Percentiles rank a stretch among this genome's conserved stretches.
These are phyloP conservation scores for Microdochium nivale DNA, from an alignment of 2,329 filamentous ascomycete species.

Conservation along the genomic window DNA sequence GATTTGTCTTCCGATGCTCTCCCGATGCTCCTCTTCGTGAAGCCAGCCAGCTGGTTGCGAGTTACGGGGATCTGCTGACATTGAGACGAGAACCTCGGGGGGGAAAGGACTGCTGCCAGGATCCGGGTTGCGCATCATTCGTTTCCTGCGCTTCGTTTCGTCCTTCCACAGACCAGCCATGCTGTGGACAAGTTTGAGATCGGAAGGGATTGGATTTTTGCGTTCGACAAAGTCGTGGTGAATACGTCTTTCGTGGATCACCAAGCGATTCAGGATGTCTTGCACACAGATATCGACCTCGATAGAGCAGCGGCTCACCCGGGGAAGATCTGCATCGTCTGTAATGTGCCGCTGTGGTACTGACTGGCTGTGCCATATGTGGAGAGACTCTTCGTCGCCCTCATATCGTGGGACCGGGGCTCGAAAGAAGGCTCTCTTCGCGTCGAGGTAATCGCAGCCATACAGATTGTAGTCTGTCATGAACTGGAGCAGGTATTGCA, in stretches of 20 bases:
- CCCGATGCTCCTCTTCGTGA: conserved; percentile 76
- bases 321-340: conserved; percentile 56
- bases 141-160: conserved; percentile 71
- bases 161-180: conserved; percentile 93
- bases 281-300: conserved; percentile 87
- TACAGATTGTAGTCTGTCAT: conserved; percentile 98
- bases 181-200: conserved; percentile 81
- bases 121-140: conserved; percentile 55
- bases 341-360: conserved; percentile 52
- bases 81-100: conserved; percentile 72
- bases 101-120: conserved; percentile 70
- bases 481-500: conserved; percentile 90
- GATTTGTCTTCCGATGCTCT: conserved; percentile 56
- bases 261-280: conserved; percentile 73
- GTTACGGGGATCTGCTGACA: conserved; percentile 75
- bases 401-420: conserved; percentile 63
- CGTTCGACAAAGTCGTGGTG: conserved; percentile 85
- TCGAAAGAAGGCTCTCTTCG: conserved; percentile 62
- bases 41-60: conserved; percentile 77
- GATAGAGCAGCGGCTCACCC: conserved; percentile 78
- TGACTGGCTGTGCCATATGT: conserved; percentile 74
- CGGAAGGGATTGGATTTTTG: conserved; percentile 49
- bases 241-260: conserved; percentile 66
- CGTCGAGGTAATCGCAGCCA: conserved; percentile 81
- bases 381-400: conserved; percentile 48